Conservation (phyloP, 768 basidiomycete genomes). For the Leucocoprinus birnbaumii region DNA sequence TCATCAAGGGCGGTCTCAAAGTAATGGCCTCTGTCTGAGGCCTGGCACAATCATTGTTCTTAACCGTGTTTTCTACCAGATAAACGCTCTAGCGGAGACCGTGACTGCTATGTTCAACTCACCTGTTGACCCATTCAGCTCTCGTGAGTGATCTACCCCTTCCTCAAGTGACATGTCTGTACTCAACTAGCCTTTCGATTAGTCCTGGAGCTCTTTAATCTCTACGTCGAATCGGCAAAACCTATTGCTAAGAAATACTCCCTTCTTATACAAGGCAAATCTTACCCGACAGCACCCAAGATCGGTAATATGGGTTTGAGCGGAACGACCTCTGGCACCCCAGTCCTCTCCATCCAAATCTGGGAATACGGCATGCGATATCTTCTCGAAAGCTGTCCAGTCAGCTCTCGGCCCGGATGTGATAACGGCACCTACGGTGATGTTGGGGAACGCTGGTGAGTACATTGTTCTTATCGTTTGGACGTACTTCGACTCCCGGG, state of each 20-base stretch:
- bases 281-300: constrained; percentile 16
- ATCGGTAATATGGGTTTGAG: constrained; percentile 29
- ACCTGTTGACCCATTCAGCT: constrained; percentile 24
- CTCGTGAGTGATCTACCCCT: constrained; percentile 13
- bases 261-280: constrained; percentile 18
- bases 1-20: constrained; percentile 26
- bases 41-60: background rate
- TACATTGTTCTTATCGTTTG: too few species aligned
- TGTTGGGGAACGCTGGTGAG: constrained; percentile 29
- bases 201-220: constrained; percentile 16
- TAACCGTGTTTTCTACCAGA: constrained; percentile 9
- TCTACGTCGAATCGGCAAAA: constrained; percentile 18
- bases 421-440: constrained; percentile 24
- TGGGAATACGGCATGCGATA: constrained; percentile 17
- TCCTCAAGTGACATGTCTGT: background rate
- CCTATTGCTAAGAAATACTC: constrained; percentile 24
- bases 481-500: too few species aligned
- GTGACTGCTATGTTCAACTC: constrained; percentile 23
- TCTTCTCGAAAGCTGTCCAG: constrained; percentile 22
- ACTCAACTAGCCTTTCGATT: constrained; percentile 14
- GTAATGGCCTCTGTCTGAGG: constrained; percentile 4
- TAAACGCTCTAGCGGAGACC: constrained; percentile 25
- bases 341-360: constrained; percentile 22
- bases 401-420: constrained; percentile 24
- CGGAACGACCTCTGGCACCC: too few species aligned